Base-by-base conservation (phyloP, 2,329 filamentous ascomycete genomes). In the Colletotrichum musae region DNA sequence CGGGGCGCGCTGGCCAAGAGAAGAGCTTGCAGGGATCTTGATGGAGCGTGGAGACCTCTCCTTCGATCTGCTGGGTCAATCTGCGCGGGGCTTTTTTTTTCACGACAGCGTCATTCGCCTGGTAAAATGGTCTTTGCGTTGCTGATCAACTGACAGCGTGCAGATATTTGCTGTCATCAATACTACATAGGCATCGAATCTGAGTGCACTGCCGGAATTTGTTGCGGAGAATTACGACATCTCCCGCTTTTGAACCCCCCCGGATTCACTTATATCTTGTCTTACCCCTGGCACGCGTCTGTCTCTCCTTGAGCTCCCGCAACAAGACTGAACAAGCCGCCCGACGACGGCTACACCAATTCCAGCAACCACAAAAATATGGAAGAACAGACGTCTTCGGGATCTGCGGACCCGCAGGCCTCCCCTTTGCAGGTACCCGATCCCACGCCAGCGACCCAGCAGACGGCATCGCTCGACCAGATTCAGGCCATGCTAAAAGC, bases 401-500 rank as follows among this genome's bases (percentile, higher is more conserved):
- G 21, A 32, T 47, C 65, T 16, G 15, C 21, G 15, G 60, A 21
- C 24, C 50, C 67, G 36, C 41, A 63, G 32, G 16, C 26, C 21
- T 13, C 41, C 21, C 15, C 58, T 10, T 47, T 54, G 15, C 59
- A 66, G 32, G 41, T 26, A 9, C 41, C 64, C 26, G 64, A 68
- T 18, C 47, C 18, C 39, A 24, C 47, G 6, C 68, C 64, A 62
- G 48, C 48, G 7, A 59, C 66, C 6, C 66, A 64, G 36, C 57
- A 51, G 51, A 58, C 57, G 36, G 63, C 45, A 76, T 75, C 63
- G 63, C 81, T 88, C 59, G 79, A 84, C 58, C 87, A 87, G 73
- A 85, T 92, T 61, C 82, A 88, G 71, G 74, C 81, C 1, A 83
- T 92, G 3, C 83, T 93, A 41, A 81, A 82, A 62, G 79, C 87